phyloP scores from a whole-genome alignment of 2,329 filamentous ascomycete genomes.

The Trichoderma sp. region DNA sequence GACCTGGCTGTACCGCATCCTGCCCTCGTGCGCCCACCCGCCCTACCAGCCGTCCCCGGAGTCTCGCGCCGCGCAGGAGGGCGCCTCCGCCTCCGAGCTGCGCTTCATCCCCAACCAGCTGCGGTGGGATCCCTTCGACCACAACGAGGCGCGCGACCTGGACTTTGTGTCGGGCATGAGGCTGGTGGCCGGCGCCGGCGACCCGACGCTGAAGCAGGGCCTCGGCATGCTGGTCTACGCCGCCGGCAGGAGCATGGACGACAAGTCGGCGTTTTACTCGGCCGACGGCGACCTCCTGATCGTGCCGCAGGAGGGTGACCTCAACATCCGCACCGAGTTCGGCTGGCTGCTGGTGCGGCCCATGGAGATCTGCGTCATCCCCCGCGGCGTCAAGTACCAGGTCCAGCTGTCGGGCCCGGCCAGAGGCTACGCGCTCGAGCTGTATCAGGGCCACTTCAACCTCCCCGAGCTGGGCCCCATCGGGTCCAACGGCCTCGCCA shows the following conservation, averaged over 20 bases:
- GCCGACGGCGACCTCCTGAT: conserved; percentile 77
- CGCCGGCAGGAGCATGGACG: conserved; percentile 72
- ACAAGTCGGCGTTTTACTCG: conserved; percentile 76
- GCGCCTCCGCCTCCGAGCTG: conserved; percentile 28
- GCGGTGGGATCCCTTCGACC: conserved; percentile 77
- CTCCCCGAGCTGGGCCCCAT: conserved; percentile 72
- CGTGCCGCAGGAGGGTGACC: conserved; percentile 68
- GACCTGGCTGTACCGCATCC: conserved; percentile 68
- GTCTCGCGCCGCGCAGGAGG: conserved; percentile 22
- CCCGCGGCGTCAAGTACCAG: conserved; percentile 69
- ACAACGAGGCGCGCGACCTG: conserved; percentile 52
- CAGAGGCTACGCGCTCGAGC: conserved; percentile 71
- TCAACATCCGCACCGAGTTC: conserved; percentile 76
- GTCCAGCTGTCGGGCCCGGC: conserved; percentile 63
- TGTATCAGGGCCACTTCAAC: conserved; percentile 69
- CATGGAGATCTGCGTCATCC: conserved; percentile 74
- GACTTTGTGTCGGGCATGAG: conserved; percentile 60
- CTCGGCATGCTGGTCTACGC: conserved; percentile 79
- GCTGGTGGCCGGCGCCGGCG: conserved; percentile 73
- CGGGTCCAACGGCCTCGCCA: conserved; percentile 71
- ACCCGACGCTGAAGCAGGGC: conserved; percentile 74
- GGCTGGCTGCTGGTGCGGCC: conserved; percentile 72
- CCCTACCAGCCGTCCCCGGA: conserved; percentile 49
- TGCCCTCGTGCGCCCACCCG: conserved; percentile 60
- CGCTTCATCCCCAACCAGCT: conserved; percentile 67